These are phyloP conservation scores for Populus deltoides DNA, from an alignment of 345 rosid species.

Conservation along the genomic window DNA sequence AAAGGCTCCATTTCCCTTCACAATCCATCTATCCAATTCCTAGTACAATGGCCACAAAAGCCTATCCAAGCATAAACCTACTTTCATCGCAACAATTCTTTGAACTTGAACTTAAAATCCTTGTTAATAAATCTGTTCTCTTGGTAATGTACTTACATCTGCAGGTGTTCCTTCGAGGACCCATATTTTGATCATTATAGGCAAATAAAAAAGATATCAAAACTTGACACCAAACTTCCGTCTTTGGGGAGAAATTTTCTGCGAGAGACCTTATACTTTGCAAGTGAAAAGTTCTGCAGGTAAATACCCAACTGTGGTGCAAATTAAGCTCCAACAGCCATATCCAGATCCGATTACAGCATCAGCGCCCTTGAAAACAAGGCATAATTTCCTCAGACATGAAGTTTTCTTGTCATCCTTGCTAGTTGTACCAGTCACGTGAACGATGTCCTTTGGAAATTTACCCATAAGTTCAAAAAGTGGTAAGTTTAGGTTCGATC, in stretches of 20 bases:
- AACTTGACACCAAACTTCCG: background rate
- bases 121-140: constrained; percentile 4
- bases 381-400: constrained; percentile 52
- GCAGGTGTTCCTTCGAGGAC: background rate
- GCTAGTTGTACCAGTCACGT: constrained; percentile 28
- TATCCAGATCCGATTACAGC: constrained; percentile 73
- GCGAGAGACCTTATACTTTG: background rate
- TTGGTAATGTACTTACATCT: constrained; percentile 11
- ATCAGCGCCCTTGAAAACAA: constrained; percentile 68
- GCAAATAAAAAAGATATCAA: background rate
- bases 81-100: background rate
- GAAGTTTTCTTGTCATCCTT: constrained; percentile 60
- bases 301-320: background rate
- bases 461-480: constrained; percentile 81
- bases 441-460: constrained; percentile 29
- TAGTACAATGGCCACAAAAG: background rate
- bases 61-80: background rate
- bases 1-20: background rate
- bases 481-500: constrained; percentile 57
- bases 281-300: background rate
- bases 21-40: background rate
- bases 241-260: background rate
- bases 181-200: background rate
- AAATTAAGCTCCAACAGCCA: constrained; percentile 71
- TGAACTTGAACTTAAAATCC: background rate